Base-by-base conservation (phyloP, 495 filamentous ascomycete genomes). In the Penicillium waksmanii region DNA sequence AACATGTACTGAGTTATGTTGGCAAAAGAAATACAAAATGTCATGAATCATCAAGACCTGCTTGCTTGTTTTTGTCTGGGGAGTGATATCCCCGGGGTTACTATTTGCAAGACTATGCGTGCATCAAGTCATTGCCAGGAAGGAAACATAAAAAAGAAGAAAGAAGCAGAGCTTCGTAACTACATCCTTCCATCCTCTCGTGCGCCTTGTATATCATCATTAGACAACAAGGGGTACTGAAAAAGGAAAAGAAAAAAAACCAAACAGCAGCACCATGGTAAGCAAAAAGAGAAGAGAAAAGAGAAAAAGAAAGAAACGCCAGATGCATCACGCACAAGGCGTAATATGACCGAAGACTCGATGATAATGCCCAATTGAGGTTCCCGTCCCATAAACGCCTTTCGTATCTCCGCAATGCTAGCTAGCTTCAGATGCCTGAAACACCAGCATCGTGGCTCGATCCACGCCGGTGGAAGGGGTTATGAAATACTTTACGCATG, bases 401-500 rank as follows among this genome's bases (percentile, higher is more conserved):
- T 50, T 47, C 27, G 33, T 31, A 35, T 11, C 15, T 52, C 11
- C 6, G 31, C 18, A 13, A 57, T 34, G 15, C 19, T 21, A 19
- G 10, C 18, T 21, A 23, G 17, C 13, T 33, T 50, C 58, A 66
- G 51, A 59, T 51, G 13, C 56, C 25, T 9, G 62, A n/a, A 7
- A 59, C 62, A 18, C 40, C 56, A 38, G 56, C 55, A 52, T 68
- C 70, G 23, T 73, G 66, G 17, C 74, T 72, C 1, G 75, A 74
- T 1, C 73, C 67, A 10, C 76, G 71, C 5, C 77, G 70, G 63
- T 80, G 77, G 54, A 80, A 79, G 1, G 77, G 70, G 52, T 80
- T 73, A 27, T 78, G 73, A 43, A 80, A 64, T 0, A 80, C 78
- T 54, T 79, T 80, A 31, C 74, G 73, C 55, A 80, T 76, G 6